Percentiles rank a stretch among this genome's conserved stretches.
These are phyloP conservation scores for Lactarius hengduanensis DNA, from an alignment of 768 basidiomycete genomes.

Conservation along the genomic window DNA sequence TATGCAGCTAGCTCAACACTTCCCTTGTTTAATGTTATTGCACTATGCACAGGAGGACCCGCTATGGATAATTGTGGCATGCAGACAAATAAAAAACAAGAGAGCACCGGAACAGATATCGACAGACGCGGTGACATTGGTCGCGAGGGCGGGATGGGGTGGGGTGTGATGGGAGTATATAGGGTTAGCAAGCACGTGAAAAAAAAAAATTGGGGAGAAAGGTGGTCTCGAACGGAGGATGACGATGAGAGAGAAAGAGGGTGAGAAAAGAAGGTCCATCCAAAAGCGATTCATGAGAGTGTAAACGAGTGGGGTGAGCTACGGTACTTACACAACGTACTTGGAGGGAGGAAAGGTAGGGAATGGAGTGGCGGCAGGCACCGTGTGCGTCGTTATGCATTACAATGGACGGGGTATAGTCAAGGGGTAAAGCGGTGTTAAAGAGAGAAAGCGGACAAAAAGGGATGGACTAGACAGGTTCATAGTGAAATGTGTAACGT, in stretches of 20 bases:
- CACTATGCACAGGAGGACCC: conserved; percentile 30
- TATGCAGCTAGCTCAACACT: conserved; percentile 30
- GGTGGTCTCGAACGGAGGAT: conserved; percentile 6
- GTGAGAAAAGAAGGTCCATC: conserved; percentile 26
- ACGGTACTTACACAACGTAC: conserved; percentile 30
- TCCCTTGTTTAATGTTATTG: conserved; percentile 31
- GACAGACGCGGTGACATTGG: conserved; percentile 22
- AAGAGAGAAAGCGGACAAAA: conserved; percentile 4
- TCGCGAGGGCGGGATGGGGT: conserved; percentile 2
- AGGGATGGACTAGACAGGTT: conserved; percentile 1
- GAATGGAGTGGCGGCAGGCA: conserved; percentile 24
- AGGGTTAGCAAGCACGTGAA: conserved; percentile 28
- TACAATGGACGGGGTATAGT: conserved; percentile 33
- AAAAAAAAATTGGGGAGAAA: conserved; percentile 12
- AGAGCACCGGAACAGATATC: conserved; percentile 29
- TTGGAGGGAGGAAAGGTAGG: conserved; percentile 16
- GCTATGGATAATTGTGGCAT: conserved; percentile 30
- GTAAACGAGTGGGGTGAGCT: conserved; percentile 28
- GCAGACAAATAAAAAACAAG: conserved; percentile 32
- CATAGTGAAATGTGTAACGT: conserved; percentile 23
- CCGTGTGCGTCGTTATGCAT: conserved; percentile 31
- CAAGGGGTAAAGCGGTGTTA: conserved; percentile 18
- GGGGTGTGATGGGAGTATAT: conserved; percentile 8
- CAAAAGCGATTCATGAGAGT: conserved; percentile 29
- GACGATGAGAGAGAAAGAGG: conserved; percentile 17